These are phyloP conservation scores for Ceratonia siliqua DNA, from an alignment of 306 rosid genomes.

Conservation along the genomic window DNA sequence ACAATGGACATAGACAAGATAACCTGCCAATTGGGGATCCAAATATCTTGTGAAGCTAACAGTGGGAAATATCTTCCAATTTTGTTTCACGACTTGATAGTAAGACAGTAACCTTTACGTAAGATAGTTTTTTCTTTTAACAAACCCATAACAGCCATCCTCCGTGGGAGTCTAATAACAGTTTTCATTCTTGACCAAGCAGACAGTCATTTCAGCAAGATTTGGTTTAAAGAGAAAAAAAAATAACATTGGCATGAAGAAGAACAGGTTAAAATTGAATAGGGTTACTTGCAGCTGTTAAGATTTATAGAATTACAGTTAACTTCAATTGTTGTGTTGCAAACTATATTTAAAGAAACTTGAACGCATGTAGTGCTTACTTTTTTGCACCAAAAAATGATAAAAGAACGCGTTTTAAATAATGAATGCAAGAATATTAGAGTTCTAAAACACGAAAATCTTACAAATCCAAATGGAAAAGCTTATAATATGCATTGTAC, in stretches of 20 bases:
- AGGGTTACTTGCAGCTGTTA: constrained; percentile 7
- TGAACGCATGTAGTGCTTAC: too few relatives aligned
- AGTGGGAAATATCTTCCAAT: not conserved
- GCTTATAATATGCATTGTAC: not conserved
- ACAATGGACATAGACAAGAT: not conserved
- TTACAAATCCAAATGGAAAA: not conserved
- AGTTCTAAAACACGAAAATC: not conserved
- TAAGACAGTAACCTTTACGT: not conserved
- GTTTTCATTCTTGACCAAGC: constrained; percentile 25
- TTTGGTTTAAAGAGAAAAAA: constrained; percentile 14
- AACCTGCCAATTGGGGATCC: not conserved
- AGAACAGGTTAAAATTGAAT: constrained; percentile 9
- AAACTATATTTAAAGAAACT: constrained; percentile 22
- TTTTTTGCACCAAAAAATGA: too few relatives aligned
- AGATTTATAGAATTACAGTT: constrained; percentile 1
- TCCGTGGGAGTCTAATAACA: constrained; percentile 3
- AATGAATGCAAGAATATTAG: constrained; percentile 9
- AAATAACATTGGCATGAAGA: constrained; percentile 21
- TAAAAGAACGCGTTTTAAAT: constrained; percentile 7
- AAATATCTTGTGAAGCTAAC: too few relatives aligned
- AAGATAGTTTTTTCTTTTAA: not conserved
- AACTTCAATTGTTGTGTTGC: constrained; percentile 12
- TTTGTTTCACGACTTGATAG: not conserved
- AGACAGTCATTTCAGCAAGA: not conserved
- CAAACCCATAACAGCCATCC: not conserved